Base-by-base conservation (phyloP, 768 basidiomycete genomes). In the Mycena olivaceomarginata region DNA sequence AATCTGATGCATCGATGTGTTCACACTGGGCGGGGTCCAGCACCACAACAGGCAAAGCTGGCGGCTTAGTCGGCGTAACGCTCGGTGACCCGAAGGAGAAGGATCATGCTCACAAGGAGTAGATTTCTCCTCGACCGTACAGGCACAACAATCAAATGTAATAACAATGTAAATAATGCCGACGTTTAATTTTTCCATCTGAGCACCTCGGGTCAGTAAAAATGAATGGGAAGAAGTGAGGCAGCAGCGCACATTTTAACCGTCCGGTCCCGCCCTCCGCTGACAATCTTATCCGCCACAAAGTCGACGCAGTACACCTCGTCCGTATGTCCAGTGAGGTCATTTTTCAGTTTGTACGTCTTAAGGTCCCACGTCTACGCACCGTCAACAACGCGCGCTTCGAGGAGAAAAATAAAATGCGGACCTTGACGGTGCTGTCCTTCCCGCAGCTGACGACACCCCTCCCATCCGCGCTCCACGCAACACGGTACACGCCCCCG, bases 251-350 rank as follows among this genome's bases (percentile, higher is more conserved):
- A 98, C 96, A 99, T 99, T 87, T 98, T 98, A 13, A 99, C 93
- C 22, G 92, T 94, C 81, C 93, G 92, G 86, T 99, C 98, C 59
- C 95, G 88, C 16, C 98, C 98, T n/a, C 98, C 98, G 82, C 97
- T 98, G 79, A 98, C 97, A n/a, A 99, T 92, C 85, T 99, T 99
- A 87, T 99, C 98, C 0, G 97, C 98, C 2, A 99, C 98, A 83
- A 98, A 99, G 85, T 99, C 98, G 18, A 99, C 98, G 82, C 98
- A 99, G 86, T 99, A 99, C 46, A 99, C 98, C 84, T 99, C 98
- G 80, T 99, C 98, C 1, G 95, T 96, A 83, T 99, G 98, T 22
- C 98, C 98, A 0, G 97, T 97, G 20, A 99, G 92, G 84, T 99
- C 98, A 9, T 91, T 93, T 82, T 96, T 95, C 77, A 99, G 93